A percentile compares a stretch with the other conserved stretches of the same genome.
Conservation (phyloP, 768 basidiomycete species). For the Leccinum ochraceum region DNA sequence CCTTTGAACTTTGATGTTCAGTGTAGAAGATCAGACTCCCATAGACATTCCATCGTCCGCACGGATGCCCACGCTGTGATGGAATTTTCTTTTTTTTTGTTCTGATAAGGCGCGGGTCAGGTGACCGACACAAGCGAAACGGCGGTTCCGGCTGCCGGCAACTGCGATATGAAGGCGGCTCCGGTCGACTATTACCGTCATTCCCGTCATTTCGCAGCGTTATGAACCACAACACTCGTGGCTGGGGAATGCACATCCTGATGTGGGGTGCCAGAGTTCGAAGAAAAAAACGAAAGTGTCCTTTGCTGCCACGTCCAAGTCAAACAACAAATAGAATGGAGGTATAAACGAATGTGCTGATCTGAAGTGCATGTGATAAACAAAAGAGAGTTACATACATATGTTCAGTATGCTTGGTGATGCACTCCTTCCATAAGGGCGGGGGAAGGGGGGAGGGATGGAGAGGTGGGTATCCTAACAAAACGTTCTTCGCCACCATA, state of each 20-base stretch:
- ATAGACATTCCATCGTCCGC: not conserved
- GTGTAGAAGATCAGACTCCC: not conserved
- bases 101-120: not conserved
- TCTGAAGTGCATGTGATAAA: slow-evolving; percentile 26
- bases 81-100: slow-evolving; percentile 3
- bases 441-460: slow-evolving; percentile 3
- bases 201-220: not conserved
- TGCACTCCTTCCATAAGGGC: slow-evolving; percentile 4
- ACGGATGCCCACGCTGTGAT: not conserved
- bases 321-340: slow-evolving; percentile 22
- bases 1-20: not conserved
- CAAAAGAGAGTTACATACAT: slow-evolving; percentile 39
- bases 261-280: not conserved
- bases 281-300: slow-evolving; percentile 3
- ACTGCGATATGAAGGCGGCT: slow-evolving; percentile 9
- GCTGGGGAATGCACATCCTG: not conserved
- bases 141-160: slow-evolving; percentile 12
- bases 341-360: slow-evolving; percentile 28
- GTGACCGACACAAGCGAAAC: slow-evolving; percentile 1
- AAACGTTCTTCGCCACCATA: slow-evolving; percentile 81
- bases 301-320: slow-evolving; percentile 21
- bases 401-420: slow-evolving; percentile 32
- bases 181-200: slow-evolving; percentile 8
- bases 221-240: not conserved
- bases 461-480: slow-evolving; percentile 47